Evolutionary conservation across 2,329 filamentous ascomycete genomes (phyloP).

Genomic region (Colletotrichum chlorophyti): DNA sequence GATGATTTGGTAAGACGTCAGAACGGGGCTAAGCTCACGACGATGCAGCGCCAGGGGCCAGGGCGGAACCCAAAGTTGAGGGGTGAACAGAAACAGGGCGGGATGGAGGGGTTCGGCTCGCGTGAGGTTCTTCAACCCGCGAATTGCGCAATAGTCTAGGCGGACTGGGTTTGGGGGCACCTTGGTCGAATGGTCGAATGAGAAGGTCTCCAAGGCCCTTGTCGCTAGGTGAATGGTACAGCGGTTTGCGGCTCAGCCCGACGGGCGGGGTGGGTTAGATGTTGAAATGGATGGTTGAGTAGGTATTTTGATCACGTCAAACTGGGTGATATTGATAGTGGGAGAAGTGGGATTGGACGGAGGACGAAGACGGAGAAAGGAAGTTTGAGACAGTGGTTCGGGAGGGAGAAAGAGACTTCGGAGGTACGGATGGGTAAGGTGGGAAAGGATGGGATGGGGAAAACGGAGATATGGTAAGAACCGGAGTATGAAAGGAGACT

Average conservation of each 20-base stretch:
- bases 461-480: slow-evolving; percentile 13
- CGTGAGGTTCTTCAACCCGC: slow-evolving; percentile 12
- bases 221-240: not conserved
- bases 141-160: slow-evolving; percentile 25
- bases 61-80: slow-evolving; percentile 2
- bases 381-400: not conserved
- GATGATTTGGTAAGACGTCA: slow-evolving; percentile 1
- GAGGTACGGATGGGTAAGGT: not conserved
- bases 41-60: slow-evolving; percentile 11
- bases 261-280: not conserved
- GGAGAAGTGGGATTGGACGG: slow-evolving; percentile 2
- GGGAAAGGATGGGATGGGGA: not conserved
- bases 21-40: slow-evolving; percentile 6
- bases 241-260: slow-evolving; percentile 24
- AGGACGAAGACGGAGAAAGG: not conserved
- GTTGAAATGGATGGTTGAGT: not conserved
- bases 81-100: not conserved
- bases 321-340: slow-evolving; percentile 8
- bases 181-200: no score
- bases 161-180: not conserved
- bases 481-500: not conserved
- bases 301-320: slow-evolving; percentile 13
- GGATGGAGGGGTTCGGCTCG: not conserved
- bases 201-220: not conserved
- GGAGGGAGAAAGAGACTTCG: not conserved